A percentile compares a stretch with the other conserved stretches of the same genome.
Conservation (phyloP, 2,329 filamentous ascomycete species). For the Paradendryphiella salina region DNA sequence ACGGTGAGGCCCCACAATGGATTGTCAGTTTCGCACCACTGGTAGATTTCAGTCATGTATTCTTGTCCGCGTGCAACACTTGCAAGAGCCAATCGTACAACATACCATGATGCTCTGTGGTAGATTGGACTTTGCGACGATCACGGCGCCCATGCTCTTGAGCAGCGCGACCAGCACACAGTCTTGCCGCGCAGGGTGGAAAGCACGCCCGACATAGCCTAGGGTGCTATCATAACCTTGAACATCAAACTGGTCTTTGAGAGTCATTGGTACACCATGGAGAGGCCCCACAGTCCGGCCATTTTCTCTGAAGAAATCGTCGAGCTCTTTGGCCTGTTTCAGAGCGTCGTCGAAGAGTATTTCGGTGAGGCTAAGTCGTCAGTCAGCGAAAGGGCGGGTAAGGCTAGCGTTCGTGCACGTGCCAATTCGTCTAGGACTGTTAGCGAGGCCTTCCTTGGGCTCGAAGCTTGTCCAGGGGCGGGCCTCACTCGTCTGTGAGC, state of each 20-base stretch:
- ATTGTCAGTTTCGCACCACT: slow-evolving; percentile 64
- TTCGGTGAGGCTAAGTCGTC: slow-evolving; percentile 50
- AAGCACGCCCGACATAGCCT: slow-evolving; percentile 67
- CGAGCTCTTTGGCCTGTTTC: slow-evolving; percentile 47
- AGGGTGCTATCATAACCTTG: slow-evolving; percentile 54
- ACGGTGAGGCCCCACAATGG: slow-evolving; percentile 62
- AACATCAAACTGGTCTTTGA: slow-evolving; percentile 57
- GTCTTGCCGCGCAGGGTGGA: slow-evolving; percentile 55
- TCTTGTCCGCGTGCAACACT: background rate
- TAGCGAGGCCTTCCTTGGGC: slow-evolving; percentile 12
- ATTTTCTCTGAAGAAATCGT: slow-evolving; percentile 45
- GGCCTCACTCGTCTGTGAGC: slow-evolving; percentile 37
- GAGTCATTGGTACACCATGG: slow-evolving; percentile 53
- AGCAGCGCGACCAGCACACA: slow-evolving; percentile 61
- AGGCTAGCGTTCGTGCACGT: slow-evolving; percentile 50
- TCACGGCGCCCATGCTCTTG: slow-evolving; percentile 56
- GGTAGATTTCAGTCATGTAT: slow-evolving; percentile 32
- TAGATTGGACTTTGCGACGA: slow-evolving; percentile 58
- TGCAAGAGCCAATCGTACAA: background rate
- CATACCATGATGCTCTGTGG: slow-evolving; percentile 59
- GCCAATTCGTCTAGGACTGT: slow-evolving; percentile 50
- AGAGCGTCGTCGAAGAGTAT: slow-evolving; percentile 53
- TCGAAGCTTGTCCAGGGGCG: slow-evolving; percentile 1
- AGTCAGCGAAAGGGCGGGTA: slow-evolving; percentile 48
- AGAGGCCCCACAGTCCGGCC: slow-evolving; percentile 50